phyloP scores from a whole-genome alignment of 441 rosid genomes.

The Adansonia madagascariensis region DNA sequence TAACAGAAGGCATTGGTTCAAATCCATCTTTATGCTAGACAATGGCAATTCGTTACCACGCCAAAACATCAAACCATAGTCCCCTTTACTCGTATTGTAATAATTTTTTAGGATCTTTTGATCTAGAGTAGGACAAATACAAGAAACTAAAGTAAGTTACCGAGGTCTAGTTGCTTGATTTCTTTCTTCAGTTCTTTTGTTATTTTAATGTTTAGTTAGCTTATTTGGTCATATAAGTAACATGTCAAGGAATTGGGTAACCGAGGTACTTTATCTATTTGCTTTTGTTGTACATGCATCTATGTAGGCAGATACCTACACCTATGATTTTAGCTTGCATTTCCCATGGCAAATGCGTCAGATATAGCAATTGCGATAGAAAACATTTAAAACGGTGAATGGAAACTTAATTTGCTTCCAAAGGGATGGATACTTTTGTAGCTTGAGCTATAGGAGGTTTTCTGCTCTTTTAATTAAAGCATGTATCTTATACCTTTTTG shows the following conservation, averaged over 20 bases:
- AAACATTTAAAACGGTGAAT: not conserved
- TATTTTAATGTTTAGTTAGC: not conserved
- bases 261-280: not conserved
- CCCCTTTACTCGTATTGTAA: constrained; percentile 2
- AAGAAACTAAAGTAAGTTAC: not conserved
- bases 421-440: not conserved
- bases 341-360: not conserved
- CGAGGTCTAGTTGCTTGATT: not conserved
- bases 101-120: not conserved
- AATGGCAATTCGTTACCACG: not conserved
- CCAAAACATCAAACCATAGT: not conserved
- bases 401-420: not conserved
- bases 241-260: not conserved
- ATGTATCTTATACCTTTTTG: constrained; percentile 24
- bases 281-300: not conserved
- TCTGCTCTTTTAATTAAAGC: not conserved
- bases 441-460: not conserved
- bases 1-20: not conserved
- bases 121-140: not conserved
- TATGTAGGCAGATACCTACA: not conserved
- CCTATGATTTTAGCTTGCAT: constrained; percentile 13
- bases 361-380: constrained; percentile 1
- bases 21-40: constrained; percentile 12
- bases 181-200: not conserved
- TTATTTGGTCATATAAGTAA: constrained; percentile 10